Evolutionary conservation across 371 early-diverging fungal species (phyloP).

Genomic region (Mortierella sp.): DNA sequence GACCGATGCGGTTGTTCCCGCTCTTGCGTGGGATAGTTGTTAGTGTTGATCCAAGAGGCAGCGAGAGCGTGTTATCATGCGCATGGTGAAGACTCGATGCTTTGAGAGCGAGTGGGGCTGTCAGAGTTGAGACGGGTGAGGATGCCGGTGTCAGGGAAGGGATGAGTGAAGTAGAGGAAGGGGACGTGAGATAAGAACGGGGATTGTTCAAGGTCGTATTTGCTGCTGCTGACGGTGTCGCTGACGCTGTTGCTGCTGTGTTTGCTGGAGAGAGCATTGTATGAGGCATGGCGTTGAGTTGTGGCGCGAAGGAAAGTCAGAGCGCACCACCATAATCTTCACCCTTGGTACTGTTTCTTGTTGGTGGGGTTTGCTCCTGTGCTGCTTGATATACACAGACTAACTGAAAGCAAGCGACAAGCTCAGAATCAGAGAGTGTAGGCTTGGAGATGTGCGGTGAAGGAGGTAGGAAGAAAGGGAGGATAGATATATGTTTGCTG

Average conservation of each 20-base stretch:
- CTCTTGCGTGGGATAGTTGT: slow-evolving; percentile 36
- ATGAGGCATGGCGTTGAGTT: slow-evolving; percentile 37
- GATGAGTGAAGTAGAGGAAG: slow-evolving; percentile 19
- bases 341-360: too few relatives aligned
- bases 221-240: slow-evolving; percentile 12
- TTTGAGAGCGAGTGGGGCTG: slow-evolving; percentile 9
- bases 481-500: too few relatives aligned
- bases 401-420: too few relatives aligned
- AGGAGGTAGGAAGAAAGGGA: too few relatives aligned
- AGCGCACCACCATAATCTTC: slow-evolving; percentile 39
- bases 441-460: too few relatives aligned
- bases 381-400: too few relatives aligned
- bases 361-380: too few relatives aligned
- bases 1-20: slow-evolving; percentile 28
- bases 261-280: slow-evolving; percentile 16
- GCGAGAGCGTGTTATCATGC: slow-evolving; percentile 34
- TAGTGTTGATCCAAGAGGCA: slow-evolving; percentile 26
- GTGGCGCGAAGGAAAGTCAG: slow-evolving; percentile 19
- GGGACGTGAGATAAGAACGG: slow-evolving; percentile 31
- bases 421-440: too few relatives aligned
- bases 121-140: slow-evolving; percentile 12
- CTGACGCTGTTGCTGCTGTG: too few relatives aligned
- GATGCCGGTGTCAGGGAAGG: slow-evolving; percentile 14
- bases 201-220: slow-evolving; percentile 24
- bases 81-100: slow-evolving; percentile 24